A percentile compares a stretch with the other conserved stretches of the same genome.
phyloP scores from a whole-genome alignment of 192 early-diverging fungal genomes.

The Rhizophagus sp. region DNA sequence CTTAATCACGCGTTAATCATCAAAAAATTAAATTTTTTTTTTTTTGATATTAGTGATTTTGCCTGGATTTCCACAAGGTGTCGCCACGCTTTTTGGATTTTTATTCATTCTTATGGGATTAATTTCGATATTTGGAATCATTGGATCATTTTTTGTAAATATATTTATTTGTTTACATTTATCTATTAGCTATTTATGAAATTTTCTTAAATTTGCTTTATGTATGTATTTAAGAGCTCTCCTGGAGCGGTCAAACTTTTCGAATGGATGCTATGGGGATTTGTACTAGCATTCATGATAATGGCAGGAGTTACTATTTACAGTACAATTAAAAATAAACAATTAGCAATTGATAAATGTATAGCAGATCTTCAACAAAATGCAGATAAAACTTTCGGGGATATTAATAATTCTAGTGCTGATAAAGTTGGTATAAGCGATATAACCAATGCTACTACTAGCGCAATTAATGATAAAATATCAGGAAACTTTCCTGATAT shows the following conservation, averaged over 20 bases:
- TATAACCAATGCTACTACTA: background rate
- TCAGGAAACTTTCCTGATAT: background rate
- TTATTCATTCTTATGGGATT: conserved; percentile 2
- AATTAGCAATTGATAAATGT: background rate
- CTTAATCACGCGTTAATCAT: background rate
- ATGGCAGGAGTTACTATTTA: background rate
- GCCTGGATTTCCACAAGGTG: background rate
- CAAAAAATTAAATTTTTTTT: too few relatives aligned
- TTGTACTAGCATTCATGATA: background rate
- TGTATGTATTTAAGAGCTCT: background rate
- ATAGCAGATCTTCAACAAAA: background rate
- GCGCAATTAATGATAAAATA: background rate
- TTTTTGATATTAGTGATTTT: background rate
- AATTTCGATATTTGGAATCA: conserved; percentile 4
- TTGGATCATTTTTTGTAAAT: conserved; percentile 2
- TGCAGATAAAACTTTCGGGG: background rate
- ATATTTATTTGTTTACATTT: background rate
- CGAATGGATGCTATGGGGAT: background rate
- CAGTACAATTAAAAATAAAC: background rate
- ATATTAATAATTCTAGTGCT: background rate
- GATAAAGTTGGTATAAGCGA: background rate
- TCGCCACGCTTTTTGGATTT: background rate
- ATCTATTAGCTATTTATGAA: background rate
- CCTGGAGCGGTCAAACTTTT: background rate
- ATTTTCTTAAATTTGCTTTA: too few relatives aligned